These are phyloP conservation scores for Backusella australiensis DNA, from an alignment of 192 early-diverging fungal species.

Conservation along the genomic window DNA sequence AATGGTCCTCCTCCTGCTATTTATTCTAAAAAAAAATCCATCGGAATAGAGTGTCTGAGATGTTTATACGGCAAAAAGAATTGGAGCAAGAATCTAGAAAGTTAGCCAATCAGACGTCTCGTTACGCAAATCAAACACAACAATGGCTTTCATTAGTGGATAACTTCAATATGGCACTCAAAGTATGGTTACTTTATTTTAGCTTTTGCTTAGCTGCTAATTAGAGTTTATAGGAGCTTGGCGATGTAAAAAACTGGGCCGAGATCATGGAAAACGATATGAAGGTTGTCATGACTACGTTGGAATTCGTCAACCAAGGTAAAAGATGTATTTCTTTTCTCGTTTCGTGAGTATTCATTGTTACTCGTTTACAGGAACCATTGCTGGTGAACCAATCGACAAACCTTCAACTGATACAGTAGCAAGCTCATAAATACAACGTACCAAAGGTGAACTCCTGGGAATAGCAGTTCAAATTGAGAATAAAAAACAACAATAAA, in stretches of 20 bases:
- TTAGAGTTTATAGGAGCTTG: constrained; percentile 61
- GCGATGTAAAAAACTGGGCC: constrained; percentile 87
- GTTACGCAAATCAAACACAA: constrained; percentile 61
- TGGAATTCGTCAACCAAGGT: constrained; percentile 52
- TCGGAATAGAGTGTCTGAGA: constrained; percentile 46
- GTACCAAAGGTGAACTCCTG: background rate
- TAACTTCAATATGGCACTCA: constrained; percentile 73
- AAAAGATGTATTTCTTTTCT: background rate
- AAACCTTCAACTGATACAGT: background rate
- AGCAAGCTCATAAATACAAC: background rate
- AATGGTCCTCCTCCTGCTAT: background rate
- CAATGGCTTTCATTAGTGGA: constrained; percentile 80
- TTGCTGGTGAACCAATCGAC: background rate
- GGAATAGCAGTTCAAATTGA: constrained; percentile 1
- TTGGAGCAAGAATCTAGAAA: constrained; percentile 61
- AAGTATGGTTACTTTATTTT: constrained; percentile 47
- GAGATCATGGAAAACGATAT: constrained; percentile 82
- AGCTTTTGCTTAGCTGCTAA: background rate
- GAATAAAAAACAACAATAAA: constrained; percentile 5
- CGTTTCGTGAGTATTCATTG: background rate
- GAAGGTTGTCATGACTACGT: constrained; percentile 63
- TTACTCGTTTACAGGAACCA: background rate
- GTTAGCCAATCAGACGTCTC: constrained; percentile 44
- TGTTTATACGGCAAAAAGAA: constrained; percentile 63
- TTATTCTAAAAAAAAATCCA: background rate